These are phyloP conservation scores for Suillus subluteus DNA, from an alignment of 768 basidiomycete genomes.

Conservation along the genomic window DNA sequence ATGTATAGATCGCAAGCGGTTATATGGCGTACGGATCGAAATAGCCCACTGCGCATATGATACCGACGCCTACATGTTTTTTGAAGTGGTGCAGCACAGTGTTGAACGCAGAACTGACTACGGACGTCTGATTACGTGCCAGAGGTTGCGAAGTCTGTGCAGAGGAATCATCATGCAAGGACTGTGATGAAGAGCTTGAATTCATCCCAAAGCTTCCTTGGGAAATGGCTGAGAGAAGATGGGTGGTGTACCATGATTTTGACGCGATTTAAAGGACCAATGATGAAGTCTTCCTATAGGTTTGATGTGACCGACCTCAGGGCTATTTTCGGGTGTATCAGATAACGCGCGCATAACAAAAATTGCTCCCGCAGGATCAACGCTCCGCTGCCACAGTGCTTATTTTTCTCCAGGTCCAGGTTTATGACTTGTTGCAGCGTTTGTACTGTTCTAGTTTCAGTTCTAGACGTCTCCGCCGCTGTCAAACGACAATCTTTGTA, in stretches of 20 bases:
- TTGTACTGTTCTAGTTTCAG: too few species aligned
- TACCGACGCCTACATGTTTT: conserved; percentile 42
- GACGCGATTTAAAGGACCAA: background rate
- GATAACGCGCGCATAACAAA: too few species aligned
- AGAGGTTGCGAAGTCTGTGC: conserved; percentile 13
- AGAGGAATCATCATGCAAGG: conserved; percentile 16
- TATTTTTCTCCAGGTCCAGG: too few species aligned
- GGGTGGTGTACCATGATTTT: background rate
- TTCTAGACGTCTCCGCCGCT: too few species aligned
- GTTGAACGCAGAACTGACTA: conserved; percentile 10
- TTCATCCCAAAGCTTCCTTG: conserved; percentile 34
- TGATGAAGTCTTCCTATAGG: background rate
- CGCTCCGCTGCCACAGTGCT: too few species aligned
- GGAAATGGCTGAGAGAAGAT: conserved; percentile 26
- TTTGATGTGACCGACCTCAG: background rate
- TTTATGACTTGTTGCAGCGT: too few species aligned
- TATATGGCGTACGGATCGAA: conserved; percentile 33
- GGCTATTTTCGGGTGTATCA: background rate
- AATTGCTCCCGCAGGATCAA: too few species aligned
- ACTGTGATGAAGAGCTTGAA: conserved; percentile 22
- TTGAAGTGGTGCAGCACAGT: conserved; percentile 33
- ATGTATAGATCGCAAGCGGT: background rate
- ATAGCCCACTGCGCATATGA: conserved; percentile 43
- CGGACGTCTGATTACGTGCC: conserved; percentile 8
- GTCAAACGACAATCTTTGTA: too few species aligned